Evolutionary conservation across 2,329 filamentous ascomycete genomes (phyloP).

Genomic region (Exophiala viscosa): DNA sequence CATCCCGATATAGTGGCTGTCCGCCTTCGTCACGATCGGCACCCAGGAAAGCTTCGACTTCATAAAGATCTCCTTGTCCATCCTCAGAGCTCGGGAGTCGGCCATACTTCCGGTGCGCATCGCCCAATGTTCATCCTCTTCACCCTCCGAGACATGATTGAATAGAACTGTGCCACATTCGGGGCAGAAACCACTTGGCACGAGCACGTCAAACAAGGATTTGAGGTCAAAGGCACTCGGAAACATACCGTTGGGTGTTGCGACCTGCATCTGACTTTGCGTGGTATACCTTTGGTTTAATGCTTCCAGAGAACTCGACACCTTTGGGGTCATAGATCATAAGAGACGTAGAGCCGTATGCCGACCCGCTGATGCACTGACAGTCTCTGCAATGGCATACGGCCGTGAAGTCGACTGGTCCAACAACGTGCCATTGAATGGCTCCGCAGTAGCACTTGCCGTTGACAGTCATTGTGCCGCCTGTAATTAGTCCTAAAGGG

Average conservation of each 20-base stretch:
- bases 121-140: background rate
- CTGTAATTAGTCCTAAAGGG: background rate
- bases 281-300: background rate
- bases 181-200: background rate
- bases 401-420: background rate
- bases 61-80: background rate
- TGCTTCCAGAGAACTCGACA: background rate
- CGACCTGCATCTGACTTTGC: background rate
- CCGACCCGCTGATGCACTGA: background rate
- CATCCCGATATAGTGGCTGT: background rate
- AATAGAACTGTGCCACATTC: background rate
- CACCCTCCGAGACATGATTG: background rate
- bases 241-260: background rate
- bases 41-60: background rate
- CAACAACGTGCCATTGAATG: background rate
- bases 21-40: background rate
- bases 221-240: background rate
- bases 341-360: background rate
- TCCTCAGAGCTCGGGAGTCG: background rate
- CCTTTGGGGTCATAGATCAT: background rate
- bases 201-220: background rate
- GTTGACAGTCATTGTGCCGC: background rate
- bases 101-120: background rate
- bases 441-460: background rate
- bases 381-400: background rate